Conservation (phyloP, 495 filamentous ascomycete species). For the Lasiosphaeria hispida region DNA sequence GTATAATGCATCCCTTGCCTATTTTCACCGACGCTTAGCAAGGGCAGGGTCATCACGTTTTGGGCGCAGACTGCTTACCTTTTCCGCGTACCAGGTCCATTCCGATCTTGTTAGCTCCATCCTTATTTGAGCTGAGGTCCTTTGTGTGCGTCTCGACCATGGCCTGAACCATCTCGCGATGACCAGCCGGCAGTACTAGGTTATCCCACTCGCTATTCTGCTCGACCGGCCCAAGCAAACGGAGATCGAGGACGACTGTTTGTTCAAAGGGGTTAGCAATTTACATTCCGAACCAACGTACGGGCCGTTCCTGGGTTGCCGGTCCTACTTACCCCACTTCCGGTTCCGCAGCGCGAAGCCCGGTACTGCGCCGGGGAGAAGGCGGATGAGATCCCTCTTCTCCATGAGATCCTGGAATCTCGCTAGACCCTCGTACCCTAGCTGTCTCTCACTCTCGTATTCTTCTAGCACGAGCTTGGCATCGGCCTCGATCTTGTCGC, state of each 20-base stretch:
- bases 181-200: slow-evolving; percentile 32
- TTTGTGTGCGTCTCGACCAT: slow-evolving; percentile 31
- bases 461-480: background rate
- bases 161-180: slow-evolving; percentile 35
- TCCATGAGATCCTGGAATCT: background rate
- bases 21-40: slow-evolving; percentile 26
- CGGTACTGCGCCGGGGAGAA: slow-evolving; percentile 38
- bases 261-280: background rate
- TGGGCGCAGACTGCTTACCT: background rate
- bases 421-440: background rate
- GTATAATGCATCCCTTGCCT: slow-evolving; percentile 44
- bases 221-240: slow-evolving; percentile 13
- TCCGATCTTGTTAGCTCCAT: background rate
- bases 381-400: slow-evolving; percentile 25
- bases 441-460: background rate
- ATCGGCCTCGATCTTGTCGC: background rate
- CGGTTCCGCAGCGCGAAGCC: slow-evolving; percentile 40
- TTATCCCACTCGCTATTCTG: slow-evolving; percentile 28
- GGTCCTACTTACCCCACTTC: slow-evolving; percentile 36
- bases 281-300: too few species aligned
- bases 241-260: slow-evolving; percentile 24
- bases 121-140: slow-evolving; percentile 4
- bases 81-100: slow-evolving; percentile 22
- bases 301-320: too few species aligned
- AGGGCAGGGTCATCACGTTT: background rate